Base-by-base conservation (phyloP, 2,329 filamentous ascomycete genomes). In the Clarireedia hainanense region DNA sequence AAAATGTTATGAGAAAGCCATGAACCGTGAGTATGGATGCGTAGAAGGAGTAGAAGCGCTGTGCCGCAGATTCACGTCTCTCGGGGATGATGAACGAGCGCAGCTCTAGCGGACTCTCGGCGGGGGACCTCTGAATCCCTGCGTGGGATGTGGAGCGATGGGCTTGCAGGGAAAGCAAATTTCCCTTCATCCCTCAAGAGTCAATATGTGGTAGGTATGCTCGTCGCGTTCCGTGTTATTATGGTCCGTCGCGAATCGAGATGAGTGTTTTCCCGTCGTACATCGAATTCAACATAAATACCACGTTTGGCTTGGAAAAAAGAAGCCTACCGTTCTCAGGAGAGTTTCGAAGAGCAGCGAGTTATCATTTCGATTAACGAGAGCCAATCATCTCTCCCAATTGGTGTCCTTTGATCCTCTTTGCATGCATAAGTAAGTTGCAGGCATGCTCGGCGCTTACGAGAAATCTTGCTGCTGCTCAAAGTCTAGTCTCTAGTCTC, bases 371-470 rank as follows among this genome's bases (percentile, higher is more conserved):
- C 10, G 9, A 46, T 10, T 37, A 24, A 24, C 6, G 20, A 39
- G 1, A 34, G 2, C 52, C 52, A 54, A 49, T 54, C 24, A 24
- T 42, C 14, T 42, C 5, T 15, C 15, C 39, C 52, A 39, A 49
- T 20, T 46, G 30, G 37, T 49, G 34, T 54, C 52, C 49, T 54
- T 54, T 39, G 52, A 49, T 54, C 45, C 50, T 36, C 39, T 46
- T 43, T 46, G 42, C 43, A 27, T 49, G 51, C 51, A 54, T 40
- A 48, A 27, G 40, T 17, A 48, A 27, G 40, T 17, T n/a, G 30
- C 34, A 49, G 30, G 52, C 34, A 40, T 34, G 27, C 23, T 24
- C 30, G 52, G 52, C 52, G 52, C 52, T 54, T 54, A 54, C 30
- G 40, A 49, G n/a, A 48, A 20, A 20, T 20, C 20, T 20, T 20